These are phyloP conservation scores for Trametes cinnabarina DNA, from an alignment of 768 basidiomycete genomes.

Conservation along the genomic window DNA sequence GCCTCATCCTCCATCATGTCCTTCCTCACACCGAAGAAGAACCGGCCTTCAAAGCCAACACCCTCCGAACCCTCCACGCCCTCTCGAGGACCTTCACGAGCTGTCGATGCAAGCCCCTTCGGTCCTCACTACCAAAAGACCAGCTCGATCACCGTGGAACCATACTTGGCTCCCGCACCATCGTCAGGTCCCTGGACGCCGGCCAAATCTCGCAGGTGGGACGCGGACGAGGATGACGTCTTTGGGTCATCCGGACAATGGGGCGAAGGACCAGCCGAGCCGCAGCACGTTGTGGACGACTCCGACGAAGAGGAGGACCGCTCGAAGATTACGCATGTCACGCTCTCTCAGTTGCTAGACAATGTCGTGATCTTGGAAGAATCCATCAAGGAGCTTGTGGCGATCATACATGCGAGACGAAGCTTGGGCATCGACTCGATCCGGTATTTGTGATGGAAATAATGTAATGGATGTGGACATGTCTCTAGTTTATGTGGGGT, in stretches of 20 bases:
- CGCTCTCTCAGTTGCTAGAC: conserved; percentile 82
- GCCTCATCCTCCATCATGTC: conserved; percentile 66
- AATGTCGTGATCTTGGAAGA: conserved; percentile 96
- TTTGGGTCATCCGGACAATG: conserved; percentile 51
- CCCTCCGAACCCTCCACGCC: conserved; percentile 46
- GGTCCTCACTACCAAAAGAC: conserved; percentile 83
- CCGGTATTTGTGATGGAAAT: conserved; percentile 55
- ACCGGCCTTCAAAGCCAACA: conserved; percentile 38
- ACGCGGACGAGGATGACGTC: conserved; percentile 67
- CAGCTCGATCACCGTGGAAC: conserved; percentile 64
- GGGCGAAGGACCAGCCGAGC: conserved; percentile 36
- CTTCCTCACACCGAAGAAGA: conserved; percentile 78
- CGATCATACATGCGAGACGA: conserved; percentile 79
- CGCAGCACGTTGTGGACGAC: conserved; percentile 26
- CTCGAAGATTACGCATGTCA: conserved; percentile 47
- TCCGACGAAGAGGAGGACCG: conserved; percentile 32
- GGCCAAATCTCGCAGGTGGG: conserved; percentile 49
- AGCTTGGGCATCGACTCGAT: conserved; percentile 82
- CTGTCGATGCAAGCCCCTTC: conserved; percentile 71
- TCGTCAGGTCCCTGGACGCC: conserved; percentile 65
- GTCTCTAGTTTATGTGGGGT: no score
- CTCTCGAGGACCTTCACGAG: conserved; percentile 40
- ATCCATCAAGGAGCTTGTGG: conserved; percentile 88
- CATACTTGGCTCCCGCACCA: conserved; percentile 62
- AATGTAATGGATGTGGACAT: no score